Evolutionary conservation across 2,329 filamentous ascomycete species (phyloP).

Genomic region (Fusarium decemcellulare): DNA sequence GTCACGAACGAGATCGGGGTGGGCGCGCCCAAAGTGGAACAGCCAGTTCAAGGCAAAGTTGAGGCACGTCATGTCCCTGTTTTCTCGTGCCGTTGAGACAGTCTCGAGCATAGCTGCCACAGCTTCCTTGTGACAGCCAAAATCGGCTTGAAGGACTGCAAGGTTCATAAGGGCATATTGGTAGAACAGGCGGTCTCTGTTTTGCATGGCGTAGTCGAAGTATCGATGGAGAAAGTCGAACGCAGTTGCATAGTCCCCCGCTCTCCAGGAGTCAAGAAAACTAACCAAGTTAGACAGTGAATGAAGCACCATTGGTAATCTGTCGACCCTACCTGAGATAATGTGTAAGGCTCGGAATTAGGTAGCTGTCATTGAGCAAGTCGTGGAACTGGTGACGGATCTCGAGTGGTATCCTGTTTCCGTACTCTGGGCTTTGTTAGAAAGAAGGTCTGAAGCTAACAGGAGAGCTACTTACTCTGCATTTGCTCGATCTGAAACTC

Average conservation of each 20-base stretch:
- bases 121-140: conserved; percentile 91
- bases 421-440: conserved; percentile 69
- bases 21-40: conserved; percentile 91
- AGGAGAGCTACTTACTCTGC: conserved; percentile 73
- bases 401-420: conserved; percentile 81
- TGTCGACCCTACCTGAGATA: conserved; percentile 72
- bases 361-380: conserved; percentile 76
- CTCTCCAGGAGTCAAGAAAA: conserved; percentile 93
- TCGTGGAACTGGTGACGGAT: conserved; percentile 80
- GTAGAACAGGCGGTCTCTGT: conserved; percentile 86
- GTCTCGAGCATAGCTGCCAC: conserved; percentile 96
- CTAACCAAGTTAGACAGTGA: conserved; percentile 56
- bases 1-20: conserved; percentile 80
- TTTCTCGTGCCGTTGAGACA: conserved; percentile 93
- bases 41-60: conserved; percentile 98
- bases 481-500: conserved; percentile 92
- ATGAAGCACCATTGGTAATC: neutral
- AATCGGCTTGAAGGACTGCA: conserved; percentile 94
- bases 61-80: conserved; percentile 90
- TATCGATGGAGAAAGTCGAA: conserved; percentile 95
- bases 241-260: conserved; percentile 89
- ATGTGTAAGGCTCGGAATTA: conserved; percentile 81
- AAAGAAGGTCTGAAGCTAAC: conserved; percentile 11
- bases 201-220: conserved; percentile 96
- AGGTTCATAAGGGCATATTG: conserved; percentile 96